phyloP scores from a whole-genome alignment of 179 eudicot genomes.

The Silene vulgaris region DNA sequence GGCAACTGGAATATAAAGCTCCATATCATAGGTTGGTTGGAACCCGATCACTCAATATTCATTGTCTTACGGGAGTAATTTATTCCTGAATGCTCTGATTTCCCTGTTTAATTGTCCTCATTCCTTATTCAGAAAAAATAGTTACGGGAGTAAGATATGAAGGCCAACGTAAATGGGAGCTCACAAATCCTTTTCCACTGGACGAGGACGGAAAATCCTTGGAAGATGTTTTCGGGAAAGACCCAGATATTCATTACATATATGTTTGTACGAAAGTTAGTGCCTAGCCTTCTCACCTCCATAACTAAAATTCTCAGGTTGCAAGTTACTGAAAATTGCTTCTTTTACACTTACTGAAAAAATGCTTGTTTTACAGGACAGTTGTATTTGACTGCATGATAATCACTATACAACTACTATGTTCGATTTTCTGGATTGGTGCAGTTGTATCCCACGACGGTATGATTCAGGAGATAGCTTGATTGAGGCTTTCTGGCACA shows the following conservation, averaged over 20 bases:
- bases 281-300: neutral
- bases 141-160: constrained; percentile 33
- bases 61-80: neutral
- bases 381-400: constrained; percentile 10
- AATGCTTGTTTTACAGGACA: constrained; percentile 19
- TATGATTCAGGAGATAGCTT: no score
- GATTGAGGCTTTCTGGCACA: no score
- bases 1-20: no score
- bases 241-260: constrained; percentile 68
- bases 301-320: neutral
- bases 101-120: neutral
- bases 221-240: constrained; percentile 48
- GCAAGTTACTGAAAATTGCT: neutral
- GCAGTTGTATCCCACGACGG: no score
- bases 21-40: no score
- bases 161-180: constrained; percentile 41
- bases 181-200: constrained; percentile 59
- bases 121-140: constrained; percentile 45
- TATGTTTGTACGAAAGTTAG: constrained; percentile 76
- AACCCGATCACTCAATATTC: no score
- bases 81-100: neutral
- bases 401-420: neutral
- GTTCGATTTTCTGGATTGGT: neutral
- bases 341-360: no score
- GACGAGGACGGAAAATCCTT: constrained; percentile 41